Conservation (phyloP, 371 early-diverging fungal species). For the Capillidium heterosporum region DNA sequence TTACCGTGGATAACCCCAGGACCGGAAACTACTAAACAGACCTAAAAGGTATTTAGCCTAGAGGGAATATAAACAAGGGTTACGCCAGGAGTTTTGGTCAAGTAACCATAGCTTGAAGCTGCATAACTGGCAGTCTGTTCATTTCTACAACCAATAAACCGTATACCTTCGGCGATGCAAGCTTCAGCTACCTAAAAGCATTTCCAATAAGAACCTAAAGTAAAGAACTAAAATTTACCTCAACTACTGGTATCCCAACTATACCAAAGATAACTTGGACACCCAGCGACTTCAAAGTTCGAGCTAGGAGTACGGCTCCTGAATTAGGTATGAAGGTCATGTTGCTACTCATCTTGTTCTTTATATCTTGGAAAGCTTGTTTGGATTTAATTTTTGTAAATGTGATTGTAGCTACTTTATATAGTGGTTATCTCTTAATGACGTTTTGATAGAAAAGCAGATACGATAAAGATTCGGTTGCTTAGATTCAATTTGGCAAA, state of each 20-base stretch:
- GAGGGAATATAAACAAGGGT: background rate
- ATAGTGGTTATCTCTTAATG: no score
- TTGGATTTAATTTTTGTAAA: no score
- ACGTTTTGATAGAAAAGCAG: no score
- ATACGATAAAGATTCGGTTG: no score
- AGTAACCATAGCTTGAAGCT: slow-evolving; percentile 42
- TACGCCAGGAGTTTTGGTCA: slow-evolving; percentile 45
- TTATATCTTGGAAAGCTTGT: no score
- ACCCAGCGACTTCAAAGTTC: slow-evolving; percentile 32
- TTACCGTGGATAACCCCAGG: slow-evolving; percentile 60
- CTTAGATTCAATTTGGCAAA: no score
- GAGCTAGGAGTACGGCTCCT: slow-evolving; percentile 45
- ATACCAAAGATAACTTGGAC: slow-evolving; percentile 58
- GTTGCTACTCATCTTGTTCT: no score
- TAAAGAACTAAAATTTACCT: slow-evolving; percentile 10
- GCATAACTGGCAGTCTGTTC: slow-evolving; percentile 67
- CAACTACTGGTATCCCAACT: slow-evolving; percentile 69
- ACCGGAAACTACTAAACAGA: slow-evolving; percentile 58
- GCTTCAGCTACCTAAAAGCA: slow-evolving; percentile 11
- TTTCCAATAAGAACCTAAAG: background rate
- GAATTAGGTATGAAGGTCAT: no score
- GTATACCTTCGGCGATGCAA: slow-evolving; percentile 32
- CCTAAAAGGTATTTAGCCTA: background rate
- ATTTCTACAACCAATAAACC: slow-evolving; percentile 55
- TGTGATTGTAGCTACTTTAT: no score